Base-by-base conservation (phyloP, 208 protist species). In the Acanthamoeba castellanii region DNA sequence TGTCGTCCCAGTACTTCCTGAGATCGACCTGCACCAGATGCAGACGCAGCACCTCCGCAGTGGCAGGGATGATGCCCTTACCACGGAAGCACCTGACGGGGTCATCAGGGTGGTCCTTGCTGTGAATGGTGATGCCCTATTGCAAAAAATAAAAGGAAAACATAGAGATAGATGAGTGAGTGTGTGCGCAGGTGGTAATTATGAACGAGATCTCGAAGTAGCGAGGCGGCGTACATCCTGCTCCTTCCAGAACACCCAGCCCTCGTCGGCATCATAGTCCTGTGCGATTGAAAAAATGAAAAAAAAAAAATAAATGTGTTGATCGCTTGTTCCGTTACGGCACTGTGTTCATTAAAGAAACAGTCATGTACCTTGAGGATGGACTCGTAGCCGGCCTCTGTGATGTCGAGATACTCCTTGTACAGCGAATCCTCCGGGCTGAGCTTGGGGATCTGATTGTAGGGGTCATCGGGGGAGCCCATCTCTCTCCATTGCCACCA, bases 181-280 rank as follows among this genome's bases (percentile, higher is more conserved):
- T 64, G 27, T 16, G 20, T 25, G 9, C n/a, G n/a, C n/a, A n/a
- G n/a, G n/a, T n/a, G n/a, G n/a, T n/a, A n/a, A n/a, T n/a, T n/a
- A n/a, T n/a, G n/a, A 14, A 25, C 14, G 64, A 70, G 64, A 70
- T 25, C 5, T 25, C 4, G 64, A 70, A 32, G 16, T 9, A 70
- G 64, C 27, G 64, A 70, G 14, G 64, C 27, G 27, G 42, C 72
- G 72, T 47, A 81, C 72, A 32, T 81, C 72, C 34, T 81, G 42
- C 47, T 89, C 81, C 52, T 89, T 89, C 50, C 81, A 89, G 47
- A 66, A 89, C 81, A 89, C 81, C 81, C 81, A 89, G 18, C 81
- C 81, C 14, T 89, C 81, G 13, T 89, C 81, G 5, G 81, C 57
- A 3, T 89, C 81, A 61, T 89, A 89, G 22, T 89, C 81, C 81